phyloP scores from a whole-genome alignment of 768 basidiomycete species.

The Dacryopinax spathularia region DNA sequence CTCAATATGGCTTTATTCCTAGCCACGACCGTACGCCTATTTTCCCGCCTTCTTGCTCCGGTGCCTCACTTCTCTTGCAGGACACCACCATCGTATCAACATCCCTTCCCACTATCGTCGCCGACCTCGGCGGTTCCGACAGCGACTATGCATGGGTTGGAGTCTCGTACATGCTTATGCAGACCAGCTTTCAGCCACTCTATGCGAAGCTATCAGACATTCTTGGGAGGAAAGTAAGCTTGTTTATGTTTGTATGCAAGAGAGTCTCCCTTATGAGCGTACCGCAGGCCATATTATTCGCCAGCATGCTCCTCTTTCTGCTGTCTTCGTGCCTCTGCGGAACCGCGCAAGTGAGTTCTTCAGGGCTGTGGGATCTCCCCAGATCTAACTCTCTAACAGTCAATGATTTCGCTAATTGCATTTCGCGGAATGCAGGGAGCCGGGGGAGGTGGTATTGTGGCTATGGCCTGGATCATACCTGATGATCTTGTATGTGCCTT shows the following conservation, averaged over 20 bases:
- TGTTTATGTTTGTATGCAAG: background rate
- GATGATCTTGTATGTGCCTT: conserved; percentile 49
- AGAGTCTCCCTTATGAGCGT: background rate
- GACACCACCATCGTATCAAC: conserved; percentile 62
- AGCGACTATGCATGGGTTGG: conserved; percentile 77
- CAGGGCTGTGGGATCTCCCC: background rate
- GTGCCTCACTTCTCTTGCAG: conserved; percentile 4
- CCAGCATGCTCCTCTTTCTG: conserved; percentile 60
- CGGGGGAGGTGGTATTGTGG: conserved; percentile 76
- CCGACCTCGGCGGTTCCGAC: conserved; percentile 50
- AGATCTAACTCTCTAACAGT: conserved; percentile 14
- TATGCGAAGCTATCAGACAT: conserved; percentile 72
- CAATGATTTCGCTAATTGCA: conserved; percentile 48
- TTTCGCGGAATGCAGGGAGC: conserved; percentile 55
- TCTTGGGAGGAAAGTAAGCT: conserved; percentile 56
- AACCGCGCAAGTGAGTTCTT: conserved; percentile 42
- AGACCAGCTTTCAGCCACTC: conserved; percentile 71
- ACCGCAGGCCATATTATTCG: conserved; percentile 48
- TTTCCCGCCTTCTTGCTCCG: background rate
- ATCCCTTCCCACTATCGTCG: conserved; percentile 63
- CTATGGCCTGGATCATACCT: conserved; percentile 70
- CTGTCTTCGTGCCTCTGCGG: conserved; percentile 71
- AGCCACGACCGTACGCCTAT: conserved; percentile 46
- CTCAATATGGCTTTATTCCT: conserved; percentile 70
- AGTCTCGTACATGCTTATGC: conserved; percentile 71